Evolutionary conservation across 805 yeast genomes (phyloP), one percentile per base, ranked within the genome.

Genomic region (Yamadazyma ubonensis): DNA sequence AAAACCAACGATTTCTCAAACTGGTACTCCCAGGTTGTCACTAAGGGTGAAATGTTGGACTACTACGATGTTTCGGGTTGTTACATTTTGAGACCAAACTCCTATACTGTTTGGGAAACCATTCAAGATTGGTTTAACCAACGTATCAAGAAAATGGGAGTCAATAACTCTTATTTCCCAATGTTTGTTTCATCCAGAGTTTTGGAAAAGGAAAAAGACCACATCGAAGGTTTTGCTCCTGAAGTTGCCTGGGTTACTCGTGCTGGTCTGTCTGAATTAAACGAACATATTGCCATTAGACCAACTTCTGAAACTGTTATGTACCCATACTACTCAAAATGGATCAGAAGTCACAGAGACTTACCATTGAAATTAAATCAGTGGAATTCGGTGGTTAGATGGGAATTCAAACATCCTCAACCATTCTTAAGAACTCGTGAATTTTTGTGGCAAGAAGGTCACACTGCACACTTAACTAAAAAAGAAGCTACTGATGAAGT

Each of bases 391-490:
- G 99, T 93, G 32, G 99, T 93, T 36, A 85, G 99, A 75, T 93
- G 99, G 99, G 99, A 93, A 71, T 93, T 93, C 73, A 93, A 93
- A 75, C 98, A 93, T 67, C 99, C 99, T 43, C 99, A 93, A 72
- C 99, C 99, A 36, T 93, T 93, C 69, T 72, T 93, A 61, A 86
- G 99, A 78, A 95, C 99, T 10, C 85, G 99, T 73, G 99, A 93
- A 71, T 93, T 93, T 71, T 75, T 93, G 66, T 93, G 99, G 99
- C 99, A 93, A 73, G 99, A 93, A 73, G 99, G 99, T 55, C 99
- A 93, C 73, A 93, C 99, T 36, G 99, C 96, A 40, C 96, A 87
- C 65, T 76, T 95, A 59, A 85, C 95, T 41, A 66, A 72, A 49
- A 86, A 81, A 46, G 93, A 78, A 45, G 96, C 99, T 22, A 75